Evolutionary conservation across 768 basidiomycete genomes (phyloP).

Genomic region (Naganishia friedmannii): DNA sequence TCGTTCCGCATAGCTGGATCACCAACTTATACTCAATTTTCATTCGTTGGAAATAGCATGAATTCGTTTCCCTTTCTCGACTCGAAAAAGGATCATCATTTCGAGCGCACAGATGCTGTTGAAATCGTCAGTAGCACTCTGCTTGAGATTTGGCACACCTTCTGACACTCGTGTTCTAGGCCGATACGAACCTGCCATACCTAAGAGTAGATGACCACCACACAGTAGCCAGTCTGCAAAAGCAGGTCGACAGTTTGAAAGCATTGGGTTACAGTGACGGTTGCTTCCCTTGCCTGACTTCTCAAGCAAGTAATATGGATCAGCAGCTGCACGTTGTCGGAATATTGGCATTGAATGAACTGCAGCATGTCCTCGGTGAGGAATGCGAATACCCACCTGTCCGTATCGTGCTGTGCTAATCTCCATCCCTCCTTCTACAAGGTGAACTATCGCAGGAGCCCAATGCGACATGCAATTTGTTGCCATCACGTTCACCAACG

Average conservation of each 20-base stretch:
- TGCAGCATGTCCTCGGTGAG: conserved; percentile 86
- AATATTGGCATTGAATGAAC: conserved; percentile 85
- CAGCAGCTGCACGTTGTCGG: conserved; percentile 69
- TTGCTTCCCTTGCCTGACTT: conserved; percentile 28
- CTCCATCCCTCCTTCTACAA: conserved; percentile 6
- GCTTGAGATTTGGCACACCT: not conserved
- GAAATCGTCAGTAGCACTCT: conserved; percentile 65
- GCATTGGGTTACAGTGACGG: conserved; percentile 46
- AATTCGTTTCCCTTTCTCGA: conserved; percentile 89
- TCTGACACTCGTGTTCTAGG: conserved; percentile 55
- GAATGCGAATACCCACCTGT: conserved; percentile 27
- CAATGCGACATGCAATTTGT: conserved; percentile 66
- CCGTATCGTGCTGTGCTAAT: not conserved
- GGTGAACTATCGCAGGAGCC: conserved; percentile 64
- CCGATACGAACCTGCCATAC: conserved; percentile 64
- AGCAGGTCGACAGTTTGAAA: conserved; percentile 68
- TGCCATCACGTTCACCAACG: conserved; percentile 34
- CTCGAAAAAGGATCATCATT: conserved; percentile 81
- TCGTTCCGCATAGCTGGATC: not conserved
- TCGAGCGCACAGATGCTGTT: conserved; percentile 70
- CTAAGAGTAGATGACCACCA: conserved; percentile 72
- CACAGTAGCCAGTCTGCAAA: conserved; percentile 71
- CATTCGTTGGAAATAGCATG: conserved; percentile 56
- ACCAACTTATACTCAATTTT: not conserved
- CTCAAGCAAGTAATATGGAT: conserved; percentile 33